These are phyloP conservation scores for Hura crepitans DNA, from an alignment of 441 rosid genomes.

Conservation along the genomic window DNA sequence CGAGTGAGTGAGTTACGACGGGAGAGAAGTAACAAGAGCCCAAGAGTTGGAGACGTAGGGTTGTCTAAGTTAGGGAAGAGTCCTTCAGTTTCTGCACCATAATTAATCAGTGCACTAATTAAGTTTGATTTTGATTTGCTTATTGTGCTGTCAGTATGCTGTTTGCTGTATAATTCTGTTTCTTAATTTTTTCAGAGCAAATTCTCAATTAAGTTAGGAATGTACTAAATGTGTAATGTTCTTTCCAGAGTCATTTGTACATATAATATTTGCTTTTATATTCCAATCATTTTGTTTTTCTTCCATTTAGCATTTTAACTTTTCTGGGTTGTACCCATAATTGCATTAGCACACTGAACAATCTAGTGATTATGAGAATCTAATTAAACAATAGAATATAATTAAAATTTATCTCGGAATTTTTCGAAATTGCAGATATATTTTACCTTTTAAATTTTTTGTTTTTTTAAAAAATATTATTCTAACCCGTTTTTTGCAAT, in stretches of 20 bases:
- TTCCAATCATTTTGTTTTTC: too few species aligned
- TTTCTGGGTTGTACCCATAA: too few species aligned
- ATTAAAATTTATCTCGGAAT: too few species aligned
- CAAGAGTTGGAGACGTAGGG: slow-evolving; percentile 36
- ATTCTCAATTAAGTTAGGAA: slow-evolving; percentile 7
- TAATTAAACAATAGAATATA: too few species aligned
- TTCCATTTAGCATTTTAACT: too few species aligned
- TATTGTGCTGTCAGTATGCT: slow-evolving; percentile 19
- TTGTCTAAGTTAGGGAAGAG: slow-evolving; percentile 51
- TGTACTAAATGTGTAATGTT: slow-evolving; percentile 1
- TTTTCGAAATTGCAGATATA: too few species aligned
- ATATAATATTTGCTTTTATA: not conserved
- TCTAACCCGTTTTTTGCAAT: too few species aligned
- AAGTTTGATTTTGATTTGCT: not conserved
- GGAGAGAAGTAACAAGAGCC: slow-evolving; percentile 51
- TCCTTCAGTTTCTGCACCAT: slow-evolving; percentile 40
- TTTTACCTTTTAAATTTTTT: too few species aligned
- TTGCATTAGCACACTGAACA: too few species aligned
- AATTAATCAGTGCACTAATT: slow-evolving; percentile 8
- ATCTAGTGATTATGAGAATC: too few species aligned
- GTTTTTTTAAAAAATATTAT: too few species aligned
- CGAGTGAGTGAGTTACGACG: slow-evolving; percentile 56
- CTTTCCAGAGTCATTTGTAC: not conserved
- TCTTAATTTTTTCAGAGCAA: slow-evolving; percentile 26
- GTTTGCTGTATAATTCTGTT: slow-evolving; percentile 13